Base-by-base conservation (phyloP, 2,329 filamentous ascomycete genomes). In the Cladorrhinum sp. region DNA sequence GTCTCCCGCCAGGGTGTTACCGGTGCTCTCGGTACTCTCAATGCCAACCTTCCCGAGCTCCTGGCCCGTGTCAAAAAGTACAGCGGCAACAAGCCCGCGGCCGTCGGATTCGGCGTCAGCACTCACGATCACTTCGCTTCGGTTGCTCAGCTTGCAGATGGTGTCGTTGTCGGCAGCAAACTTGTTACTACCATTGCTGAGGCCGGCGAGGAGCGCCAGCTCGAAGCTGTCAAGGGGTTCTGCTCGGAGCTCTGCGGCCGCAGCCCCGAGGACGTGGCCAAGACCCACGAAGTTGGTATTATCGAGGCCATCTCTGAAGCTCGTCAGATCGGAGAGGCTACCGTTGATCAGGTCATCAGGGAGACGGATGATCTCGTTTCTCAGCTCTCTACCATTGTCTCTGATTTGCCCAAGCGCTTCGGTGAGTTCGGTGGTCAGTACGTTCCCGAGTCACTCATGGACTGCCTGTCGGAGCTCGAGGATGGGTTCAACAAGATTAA, bases 1-100 rank as follows among this genome's bases (percentile, higher is more conserved):
- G 95, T 99, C 59, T 98, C 94, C 24, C 85, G 94, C 69, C 96
- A 96, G 89, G 95, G 95, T 69, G 94, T 98, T 60, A 99, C 95
- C 9, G 95, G 95, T 69, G 95, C 92, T 14, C 88, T 87, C 0
- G 93, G 93, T 33, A 87, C 86, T 24, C 79, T 99, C 70, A 96
- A 91, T 75, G 82, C 87, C 50, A 88, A 89, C 61, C 84, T 99
- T 33, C 92, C 93, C 14, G 87, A 90, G 56, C 84, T 99, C 39
- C 80, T 99, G 61, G 84, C 85, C 60, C 87, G 91, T 42, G 95
- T 99, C 24, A 95, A 96, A 80, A 88, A 89, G 73, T 96, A 94
- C 77, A 96, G 93, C 51, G 92, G 92, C 46, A 90, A 95, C 75
- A 88, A 92, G 67, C 93, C 95, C 18, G 90, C 93, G 12, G 95